Evolutionary conservation across 257 asterid species (phyloP), one percentile per base, ranked within the genome.

Genomic region (Cordia subcordata): DNA sequence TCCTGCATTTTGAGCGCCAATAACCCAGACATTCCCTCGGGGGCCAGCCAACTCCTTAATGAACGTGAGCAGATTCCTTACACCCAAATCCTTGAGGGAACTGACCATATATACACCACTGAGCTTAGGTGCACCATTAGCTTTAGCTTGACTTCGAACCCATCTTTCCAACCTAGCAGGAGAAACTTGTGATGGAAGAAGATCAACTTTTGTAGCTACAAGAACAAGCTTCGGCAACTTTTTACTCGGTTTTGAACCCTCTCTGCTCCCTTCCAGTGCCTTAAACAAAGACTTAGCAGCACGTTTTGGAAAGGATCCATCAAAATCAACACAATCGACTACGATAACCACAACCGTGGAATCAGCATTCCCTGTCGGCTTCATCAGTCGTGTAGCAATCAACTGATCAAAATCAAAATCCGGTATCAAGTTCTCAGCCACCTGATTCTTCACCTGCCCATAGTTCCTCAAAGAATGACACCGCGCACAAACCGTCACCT

Each of bases 1-100:
- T 45, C 98, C 98, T 9, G 94, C 96, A 71, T 92, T 92, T 72
- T 88, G 98, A 59, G 98, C 92, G 71, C 98, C 96, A 32, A 92
- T 78, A 59, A 92, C 93, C 98, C 98, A 92, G 62, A 88, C 98
- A 53, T 92, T 84, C 50, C 98, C 98, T 53, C 98, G 78, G 22
- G 98, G 98, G 47, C 98, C 98, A 35, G 96, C 90, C 75, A 69
- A 77, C 12, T 73, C 93, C 79, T 88, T 84, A 57, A 88, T 56
- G 65, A 86, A 92, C 16, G 79, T 79, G 57, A 92, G 71, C 77
- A 92, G 79, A 60, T 88, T 92, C 71, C 84, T 82, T 69, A 92
- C 82, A 11, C 96, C 96, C 71, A 92, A 79, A 79, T 92, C 98
- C 71, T 92, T 92, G 71, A 75, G 84, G 39, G 98, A 68, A 70